Evolutionary conservation across 257 asterid species (phyloP).

Genomic region (Anisodus acutangulus): DNA sequence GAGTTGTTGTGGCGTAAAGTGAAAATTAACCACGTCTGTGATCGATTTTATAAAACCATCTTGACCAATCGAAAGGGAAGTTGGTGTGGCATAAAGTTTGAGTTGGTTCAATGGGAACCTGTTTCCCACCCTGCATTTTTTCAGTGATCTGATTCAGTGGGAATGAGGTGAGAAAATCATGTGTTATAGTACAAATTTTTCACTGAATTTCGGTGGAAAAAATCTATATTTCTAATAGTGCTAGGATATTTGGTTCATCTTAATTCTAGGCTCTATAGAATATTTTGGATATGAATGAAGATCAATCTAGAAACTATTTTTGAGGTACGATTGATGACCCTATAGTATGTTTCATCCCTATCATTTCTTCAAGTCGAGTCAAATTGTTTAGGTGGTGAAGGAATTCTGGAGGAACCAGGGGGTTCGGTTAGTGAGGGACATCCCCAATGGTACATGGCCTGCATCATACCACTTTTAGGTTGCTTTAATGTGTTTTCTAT

Average conservation of each 20-base stretch:
- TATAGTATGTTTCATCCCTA: not conserved
- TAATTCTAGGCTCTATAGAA: too few species aligned
- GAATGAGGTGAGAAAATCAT: too few species aligned
- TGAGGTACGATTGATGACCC: not conserved
- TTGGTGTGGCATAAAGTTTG: not conserved
- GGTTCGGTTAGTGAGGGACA: slow-evolving; percentile 42
- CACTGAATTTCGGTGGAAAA: too few species aligned
- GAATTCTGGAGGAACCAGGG: slow-evolving; percentile 6
- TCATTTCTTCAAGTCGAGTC: slow-evolving; percentile 25
- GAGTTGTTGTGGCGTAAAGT: too few species aligned
- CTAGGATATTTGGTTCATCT: not conserved
- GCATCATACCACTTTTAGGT: slow-evolving; percentile 1
- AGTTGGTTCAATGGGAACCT: too few species aligned
- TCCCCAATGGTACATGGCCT: slow-evolving; percentile 38
- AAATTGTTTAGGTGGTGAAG: slow-evolving; percentile 29
- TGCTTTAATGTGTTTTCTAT: not conserved
- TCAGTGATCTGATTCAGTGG: too few species aligned
- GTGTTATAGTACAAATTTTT: too few species aligned
- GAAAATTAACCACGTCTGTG: too few species aligned
- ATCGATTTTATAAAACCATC: not conserved
- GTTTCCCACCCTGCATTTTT: too few species aligned
- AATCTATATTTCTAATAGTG: too few species aligned
- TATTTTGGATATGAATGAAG: not conserved
- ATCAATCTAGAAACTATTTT: not conserved
- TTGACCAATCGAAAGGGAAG: not conserved